Evolutionary conservation across 495 filamentous ascomycete species (phyloP).

Genomic region (Talaromyces proteolyticus): DNA sequence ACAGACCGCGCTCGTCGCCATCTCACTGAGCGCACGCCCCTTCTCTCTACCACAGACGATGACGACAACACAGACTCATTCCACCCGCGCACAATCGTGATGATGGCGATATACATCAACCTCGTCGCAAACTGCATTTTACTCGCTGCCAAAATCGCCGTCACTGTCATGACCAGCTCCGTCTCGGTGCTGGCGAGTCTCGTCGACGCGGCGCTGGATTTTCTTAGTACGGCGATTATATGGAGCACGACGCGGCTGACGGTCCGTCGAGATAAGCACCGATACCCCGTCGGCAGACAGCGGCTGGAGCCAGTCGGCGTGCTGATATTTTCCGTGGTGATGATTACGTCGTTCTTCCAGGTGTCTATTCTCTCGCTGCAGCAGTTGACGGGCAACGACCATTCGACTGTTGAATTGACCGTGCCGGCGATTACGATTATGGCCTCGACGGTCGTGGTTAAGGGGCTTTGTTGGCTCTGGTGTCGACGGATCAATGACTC

Average conservation of each 20-base stretch:
- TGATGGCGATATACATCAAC: constrained; percentile 80
- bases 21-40: constrained; percentile 62
- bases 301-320: constrained; percentile 75
- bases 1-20: constrained; percentile 72
- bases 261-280: constrained; percentile 65
- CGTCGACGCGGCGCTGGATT: constrained; percentile 85
- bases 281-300: constrained; percentile 77
- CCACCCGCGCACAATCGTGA: constrained; percentile 46
- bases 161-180: constrained; percentile 71
- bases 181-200: constrained; percentile 84
- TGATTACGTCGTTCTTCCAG: constrained; percentile 85
- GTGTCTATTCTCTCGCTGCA: constrained; percentile 68
- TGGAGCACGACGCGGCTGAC: constrained; percentile 77
- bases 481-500: constrained; percentile 85
- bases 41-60: constrained; percentile 37
- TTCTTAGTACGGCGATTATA: constrained; percentile 79
- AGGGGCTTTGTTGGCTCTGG: constrained; percentile 82
- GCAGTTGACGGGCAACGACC: constrained; percentile 58
- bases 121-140: constrained; percentile 76
- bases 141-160: constrained; percentile 72
- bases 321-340: constrained; percentile 74
- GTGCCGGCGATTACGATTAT: constrained; percentile 76
- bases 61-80: constrained; percentile 31
- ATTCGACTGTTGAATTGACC: constrained; percentile 63
- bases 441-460: constrained; percentile 75